phyloP scores from a whole-genome alignment of 2,329 filamentous ascomycete species.

The Pyrenochaeta sp. region DNA sequence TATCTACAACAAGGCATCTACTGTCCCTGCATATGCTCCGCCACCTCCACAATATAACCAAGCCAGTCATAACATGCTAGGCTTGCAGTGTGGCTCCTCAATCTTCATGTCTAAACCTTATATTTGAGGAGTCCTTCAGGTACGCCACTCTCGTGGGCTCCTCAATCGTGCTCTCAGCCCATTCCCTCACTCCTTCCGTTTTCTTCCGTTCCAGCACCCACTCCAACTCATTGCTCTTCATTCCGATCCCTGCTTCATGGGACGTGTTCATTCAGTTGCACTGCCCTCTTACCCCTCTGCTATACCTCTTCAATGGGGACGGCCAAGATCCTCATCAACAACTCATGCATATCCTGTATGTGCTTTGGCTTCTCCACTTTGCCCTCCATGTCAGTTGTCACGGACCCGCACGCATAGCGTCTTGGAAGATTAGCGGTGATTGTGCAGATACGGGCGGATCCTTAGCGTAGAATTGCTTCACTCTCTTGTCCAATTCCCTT shows the following conservation, averaged over 20 bases:
- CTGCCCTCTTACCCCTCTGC: neutral
- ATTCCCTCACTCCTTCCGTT: neutral
- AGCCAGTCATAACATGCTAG: neutral
- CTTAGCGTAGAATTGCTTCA: constrained; percentile 37
- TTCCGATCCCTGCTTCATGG: neutral
- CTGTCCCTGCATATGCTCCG: neutral
- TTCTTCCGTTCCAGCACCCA: neutral
- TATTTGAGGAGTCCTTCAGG: too few species aligned
- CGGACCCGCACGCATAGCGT: constrained; percentile 19
- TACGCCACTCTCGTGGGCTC: neutral
- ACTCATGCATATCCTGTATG: constrained; percentile 24
- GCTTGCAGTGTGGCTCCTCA: too few species aligned
- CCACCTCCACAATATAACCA: neutral
- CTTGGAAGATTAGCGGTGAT: constrained; percentile 21
- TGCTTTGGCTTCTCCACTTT: constrained; percentile 21
- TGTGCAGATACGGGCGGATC: constrained; percentile 36
- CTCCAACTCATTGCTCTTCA: neutral
- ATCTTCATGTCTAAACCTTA: too few species aligned
- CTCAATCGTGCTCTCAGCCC: neutral
- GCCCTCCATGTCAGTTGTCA: constrained; percentile 35
- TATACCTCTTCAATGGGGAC: neutral
- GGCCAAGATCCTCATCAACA: constrained; percentile 11
- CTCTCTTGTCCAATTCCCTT: constrained; percentile 29
- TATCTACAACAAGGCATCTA: neutral
- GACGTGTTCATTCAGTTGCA: neutral